phyloP scores from a whole-genome alignment of 768 basidiomycete genomes.

The Lactarius sanguifluus region DNA sequence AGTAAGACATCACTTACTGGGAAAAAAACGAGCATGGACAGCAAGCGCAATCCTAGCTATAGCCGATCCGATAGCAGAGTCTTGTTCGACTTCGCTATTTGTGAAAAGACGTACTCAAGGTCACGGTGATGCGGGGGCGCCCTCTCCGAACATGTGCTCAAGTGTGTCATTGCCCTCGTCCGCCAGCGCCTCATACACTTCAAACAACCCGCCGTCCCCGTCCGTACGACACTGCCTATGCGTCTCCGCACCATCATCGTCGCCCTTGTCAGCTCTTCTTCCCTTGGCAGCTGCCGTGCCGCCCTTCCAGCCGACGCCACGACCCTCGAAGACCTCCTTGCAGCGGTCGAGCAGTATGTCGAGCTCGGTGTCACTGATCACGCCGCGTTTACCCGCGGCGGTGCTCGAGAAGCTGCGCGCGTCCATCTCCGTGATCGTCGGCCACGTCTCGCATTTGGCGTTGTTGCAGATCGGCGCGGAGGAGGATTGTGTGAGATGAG shows the following conservation, averaged over 20 bases:
- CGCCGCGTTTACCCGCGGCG: conserved; percentile 61
- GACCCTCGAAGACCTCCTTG: conserved; percentile 66
- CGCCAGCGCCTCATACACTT: conserved; percentile 68
- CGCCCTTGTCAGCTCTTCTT: neutral
- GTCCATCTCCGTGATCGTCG: conserved; percentile 79
- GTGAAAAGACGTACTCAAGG: neutral
- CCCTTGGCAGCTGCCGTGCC: conserved; percentile 55
- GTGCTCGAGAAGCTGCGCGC: conserved; percentile 70
- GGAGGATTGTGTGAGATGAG: neutral
- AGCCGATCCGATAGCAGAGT: neutral
- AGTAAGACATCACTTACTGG: too few relatives aligned
- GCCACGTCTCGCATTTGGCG: conserved; percentile 43
- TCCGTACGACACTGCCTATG: neutral
- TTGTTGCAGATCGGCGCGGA: conserved; percentile 54
- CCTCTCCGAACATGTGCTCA: conserved; percentile 63
- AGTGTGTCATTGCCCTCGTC: conserved; percentile 67
- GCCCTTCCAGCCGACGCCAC: conserved; percentile 31
- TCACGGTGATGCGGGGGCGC: conserved; percentile 13
- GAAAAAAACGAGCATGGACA: neutral
- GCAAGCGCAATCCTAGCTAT: too few relatives aligned
- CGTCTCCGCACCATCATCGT: neutral
- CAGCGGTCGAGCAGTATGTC: conserved; percentile 78
- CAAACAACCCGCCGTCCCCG: conserved; percentile 58
- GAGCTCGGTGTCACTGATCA: conserved; percentile 81
- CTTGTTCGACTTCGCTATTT: too few relatives aligned